Evolutionary conservation across 148 eudicot species (phyloP).

Genomic region (Camellia japonica): DNA sequence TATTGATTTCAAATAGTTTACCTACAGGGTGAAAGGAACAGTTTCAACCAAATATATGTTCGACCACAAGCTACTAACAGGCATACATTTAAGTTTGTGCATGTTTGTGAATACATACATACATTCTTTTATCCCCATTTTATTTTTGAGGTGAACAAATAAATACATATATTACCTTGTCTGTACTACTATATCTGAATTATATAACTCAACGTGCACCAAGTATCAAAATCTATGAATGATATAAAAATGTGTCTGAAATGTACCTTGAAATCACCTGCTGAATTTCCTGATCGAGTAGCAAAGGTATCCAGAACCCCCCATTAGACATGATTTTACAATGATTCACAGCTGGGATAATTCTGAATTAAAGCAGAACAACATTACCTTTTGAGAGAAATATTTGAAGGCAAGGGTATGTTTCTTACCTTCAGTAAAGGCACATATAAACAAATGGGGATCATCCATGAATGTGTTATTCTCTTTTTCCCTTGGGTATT

Average conservation of each 20-base stretch:
- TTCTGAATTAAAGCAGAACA: constrained; percentile 22
- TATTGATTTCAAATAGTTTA: neutral
- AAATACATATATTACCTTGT: neutral
- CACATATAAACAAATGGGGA: constrained; percentile 36
- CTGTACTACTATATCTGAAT: neutral
- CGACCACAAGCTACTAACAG: neutral
- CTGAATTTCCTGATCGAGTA: neutral
- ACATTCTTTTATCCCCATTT: neutral
- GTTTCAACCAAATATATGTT: neutral
- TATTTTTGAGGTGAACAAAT: neutral
- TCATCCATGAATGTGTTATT: constrained; percentile 23
- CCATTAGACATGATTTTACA: constrained; percentile 28
- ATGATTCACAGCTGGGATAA: constrained; percentile 20
- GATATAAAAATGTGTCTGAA: constrained; percentile 13
- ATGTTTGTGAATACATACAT: neutral
- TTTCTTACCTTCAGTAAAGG: constrained; percentile 27
- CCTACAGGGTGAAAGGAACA: neutral
- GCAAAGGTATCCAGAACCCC: constrained; percentile 23
- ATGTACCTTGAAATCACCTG: constrained; percentile 41
- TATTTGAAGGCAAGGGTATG: neutral
- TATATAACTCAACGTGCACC: neutral
- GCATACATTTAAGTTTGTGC: neutral
- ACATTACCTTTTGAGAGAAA: constrained; percentile 14
- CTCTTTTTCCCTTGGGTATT: constrained; percentile 35
- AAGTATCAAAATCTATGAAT: constrained; percentile 9